Conservation (phyloP, 2,329 filamentous ascomycete species). For the Phyllosticta citribraziliensis region DNA sequence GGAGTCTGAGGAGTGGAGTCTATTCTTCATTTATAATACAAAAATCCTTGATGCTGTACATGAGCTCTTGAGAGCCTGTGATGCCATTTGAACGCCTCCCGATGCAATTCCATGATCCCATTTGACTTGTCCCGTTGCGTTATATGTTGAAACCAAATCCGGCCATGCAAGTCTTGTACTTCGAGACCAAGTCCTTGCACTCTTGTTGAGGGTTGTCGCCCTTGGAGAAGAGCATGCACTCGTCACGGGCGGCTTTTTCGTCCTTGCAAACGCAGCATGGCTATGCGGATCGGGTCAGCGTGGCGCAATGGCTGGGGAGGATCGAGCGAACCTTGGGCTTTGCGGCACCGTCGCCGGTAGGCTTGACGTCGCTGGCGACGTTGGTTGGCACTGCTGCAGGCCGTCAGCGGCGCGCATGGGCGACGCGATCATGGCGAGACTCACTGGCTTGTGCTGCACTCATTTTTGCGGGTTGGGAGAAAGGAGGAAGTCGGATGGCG, state of each 20-base stretch:
- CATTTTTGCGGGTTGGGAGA: conserved; percentile 16
- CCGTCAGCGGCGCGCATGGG: background rate
- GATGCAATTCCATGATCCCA: background rate
- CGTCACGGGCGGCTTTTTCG: conserved; percentile 84
- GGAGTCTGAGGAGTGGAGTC: conserved; percentile 16
- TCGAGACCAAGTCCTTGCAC: conserved; percentile 71
- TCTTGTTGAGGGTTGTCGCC: conserved; percentile 72
- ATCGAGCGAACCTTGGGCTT: conserved; percentile 34
- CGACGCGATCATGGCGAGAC: background rate
- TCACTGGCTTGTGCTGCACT: conserved; percentile 22
- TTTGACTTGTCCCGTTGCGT: background rate
- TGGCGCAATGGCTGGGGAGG: background rate
- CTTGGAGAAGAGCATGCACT: conserved; percentile 97
- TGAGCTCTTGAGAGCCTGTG: conserved; percentile 1
- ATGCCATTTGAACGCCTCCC: conserved; percentile 22
- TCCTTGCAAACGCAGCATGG: conserved; percentile 97
- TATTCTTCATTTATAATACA: conserved; percentile 15
- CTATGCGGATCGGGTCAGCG: conserved; percentile 37
- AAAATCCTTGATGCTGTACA: background rate
- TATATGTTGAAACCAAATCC: conserved; percentile 73
- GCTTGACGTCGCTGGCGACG: conserved; percentile 36
- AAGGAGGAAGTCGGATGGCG: background rate
- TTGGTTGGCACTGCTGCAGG: conserved; percentile 24
- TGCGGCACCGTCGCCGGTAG: conserved; percentile 25
- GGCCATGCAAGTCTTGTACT: conserved; percentile 87